Base-by-base conservation (phyloP, 805 yeast species). In the Myxozyma sirexii region DNA sequence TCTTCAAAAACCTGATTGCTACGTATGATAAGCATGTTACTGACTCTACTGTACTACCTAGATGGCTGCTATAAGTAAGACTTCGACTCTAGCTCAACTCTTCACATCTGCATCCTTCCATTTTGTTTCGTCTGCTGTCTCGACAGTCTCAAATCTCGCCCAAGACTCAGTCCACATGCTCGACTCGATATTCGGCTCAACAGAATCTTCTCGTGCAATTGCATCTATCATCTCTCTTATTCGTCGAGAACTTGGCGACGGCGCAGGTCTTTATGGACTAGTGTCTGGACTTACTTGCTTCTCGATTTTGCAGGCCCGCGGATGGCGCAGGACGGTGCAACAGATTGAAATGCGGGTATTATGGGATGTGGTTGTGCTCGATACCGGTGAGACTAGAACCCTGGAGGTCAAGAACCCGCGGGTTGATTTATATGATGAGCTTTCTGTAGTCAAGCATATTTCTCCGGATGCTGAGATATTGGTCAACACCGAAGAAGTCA, bases 301-400 rank as follows among this genome's bases (percentile, higher is more conserved):
- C 39, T 68, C 73, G 12, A 68, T 72, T 33, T 59, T 72, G 31
- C 74, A 71, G 50, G 57, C 70, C 1, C 65, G 69, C 2, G 60
- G 63, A 13, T 66, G 68, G 67, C 62, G 68, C 15, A 57, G 65
- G 15, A 64, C 70, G 4, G 44, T 54, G n/a, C 57, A 63, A 24
- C 56, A 54, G 10, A 62, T 64, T 17, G 68, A 67, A 37, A 54
- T 60, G 60, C 62, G 68, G n/a, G 65, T 68, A 12, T 48, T 71
- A 15, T 72, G 74, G 74, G 74, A 71, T 46, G 74, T 71, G 23
- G 69, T 70, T 7, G 72, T 71, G 7, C 58, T 72, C 10, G 74
- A 72, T n/a, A 68, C 67, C 1, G 74, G 74, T 23, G 71, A 69
- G 33, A 63, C 67, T 13, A 48, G 66, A 4, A 56, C 62, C 10